Evolutionary conservation across 108 stramenopile genomes (phyloP).

Genomic region (Nitzschia sp.): DNA sequence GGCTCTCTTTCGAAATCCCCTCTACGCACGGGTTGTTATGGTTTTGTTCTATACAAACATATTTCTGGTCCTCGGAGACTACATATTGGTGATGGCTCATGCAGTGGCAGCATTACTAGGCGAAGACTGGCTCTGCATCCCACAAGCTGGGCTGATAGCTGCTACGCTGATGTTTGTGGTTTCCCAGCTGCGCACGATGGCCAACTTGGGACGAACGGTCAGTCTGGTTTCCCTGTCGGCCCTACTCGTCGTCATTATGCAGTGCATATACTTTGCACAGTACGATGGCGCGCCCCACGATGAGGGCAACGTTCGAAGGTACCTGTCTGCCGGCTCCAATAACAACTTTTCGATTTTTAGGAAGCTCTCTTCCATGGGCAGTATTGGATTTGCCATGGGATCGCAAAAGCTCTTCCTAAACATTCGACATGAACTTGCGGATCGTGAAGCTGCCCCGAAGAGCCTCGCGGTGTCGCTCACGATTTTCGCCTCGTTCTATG

Average conservation of each 20-base stretch:
- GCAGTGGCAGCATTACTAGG: conserved; percentile 59
- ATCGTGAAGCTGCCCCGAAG: conserved; percentile 55
- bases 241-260: conserved; percentile 55
- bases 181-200: conserved; percentile 67
- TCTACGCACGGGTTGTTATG: conserved; percentile 43
- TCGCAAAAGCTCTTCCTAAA: conserved; percentile 76
- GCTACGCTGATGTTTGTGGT: conserved; percentile 67
- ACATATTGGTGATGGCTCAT: conserved; percentile 76
- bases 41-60: conserved; percentile 66
- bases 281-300: not conserved
- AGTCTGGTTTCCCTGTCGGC: conserved; percentile 50
- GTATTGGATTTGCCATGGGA: conserved; percentile 75
- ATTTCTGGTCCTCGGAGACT: conserved; percentile 71
- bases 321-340: not conserved
- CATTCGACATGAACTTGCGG: conserved; percentile 68
- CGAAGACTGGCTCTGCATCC: conserved; percentile 59
- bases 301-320: not conserved
- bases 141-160: conserved; percentile 60
- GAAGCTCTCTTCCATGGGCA: conserved; percentile 57
- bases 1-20: conserved; percentile 46
- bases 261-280: conserved; percentile 45
- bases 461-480: conserved; percentile 50
- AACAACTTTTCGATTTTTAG: conserved; percentile 22
- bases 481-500: conserved; percentile 54
- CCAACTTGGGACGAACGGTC: conserved; percentile 55